Evolutionary conservation across 2,329 filamentous ascomycete species (phyloP), one percentile per base, ranked within the genome.

Genomic region (Akanthomyces dipterigenus): DNA sequence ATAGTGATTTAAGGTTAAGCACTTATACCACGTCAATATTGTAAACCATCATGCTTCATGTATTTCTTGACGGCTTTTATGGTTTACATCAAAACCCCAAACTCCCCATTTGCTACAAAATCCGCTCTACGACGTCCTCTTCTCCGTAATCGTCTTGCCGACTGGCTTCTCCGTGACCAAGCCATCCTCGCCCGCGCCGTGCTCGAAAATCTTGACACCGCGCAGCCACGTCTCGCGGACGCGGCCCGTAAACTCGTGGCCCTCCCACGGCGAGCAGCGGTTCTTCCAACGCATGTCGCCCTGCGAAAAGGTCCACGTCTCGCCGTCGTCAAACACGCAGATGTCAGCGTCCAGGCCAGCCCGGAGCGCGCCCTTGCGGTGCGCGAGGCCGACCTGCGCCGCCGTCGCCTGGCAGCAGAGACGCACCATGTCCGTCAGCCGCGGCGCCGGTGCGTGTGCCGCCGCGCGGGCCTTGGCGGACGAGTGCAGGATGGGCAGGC

Each of bases 221-320:
- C 92, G 81, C 64, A 97, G 70, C 89, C 91, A 96, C 8, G 93
- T 96, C 80, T 96, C 90, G 62, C 77, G 80, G 12, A 96, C 92
- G 63, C 91, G 84, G 1, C 93, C 93, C 51, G 81, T 83, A 68
- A 97, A 87, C 36, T 78, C 81, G 73, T 88, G 89, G 22, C 90
- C 90, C 72, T 96, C 89, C 81, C 96, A 97, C 0, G 93, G 92
- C 61, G 88, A 92, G 78, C 91, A 93, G 70, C 91, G 91, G 75
- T 97, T 96, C 75, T 91, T 88, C 83, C 96, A 99, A 66, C 95
- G 83, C 92, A 99, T 96, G 55, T 91, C 91, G 64, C 83, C 86
- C 20, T 83, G 80, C 62, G 84, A 77, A 57, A 96, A 87, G 26
- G 86, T 82, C 82, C 93, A 99, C 67, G 83, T 82, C 24, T 85